These are phyloP conservation scores for Asterella californica DNA, from an alignment of 225 moss, liverwort and hornwort genomes.

Conservation along the genomic window DNA sequence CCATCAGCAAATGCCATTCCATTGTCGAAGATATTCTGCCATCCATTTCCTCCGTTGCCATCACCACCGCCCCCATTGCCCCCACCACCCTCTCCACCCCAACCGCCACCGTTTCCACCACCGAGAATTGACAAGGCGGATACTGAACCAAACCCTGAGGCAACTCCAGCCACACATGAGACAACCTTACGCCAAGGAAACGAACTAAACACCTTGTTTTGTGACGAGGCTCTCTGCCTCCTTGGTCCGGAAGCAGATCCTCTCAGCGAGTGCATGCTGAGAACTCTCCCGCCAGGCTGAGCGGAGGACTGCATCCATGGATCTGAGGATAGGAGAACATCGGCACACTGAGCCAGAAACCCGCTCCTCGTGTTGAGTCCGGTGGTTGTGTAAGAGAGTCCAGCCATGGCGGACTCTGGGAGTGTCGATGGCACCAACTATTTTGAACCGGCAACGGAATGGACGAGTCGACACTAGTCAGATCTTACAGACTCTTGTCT, in stretches of 20 bases:
- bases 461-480: not conserved
- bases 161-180: slow-evolving; percentile 39
- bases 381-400: slow-evolving; percentile 25
- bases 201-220: slow-evolving; percentile 8
- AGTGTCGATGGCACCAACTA: not conserved
- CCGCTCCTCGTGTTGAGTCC: slow-evolving; percentile 20
- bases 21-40: slow-evolving; percentile 53
- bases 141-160: slow-evolving; percentile 26
- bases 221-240: slow-evolving; percentile 17
- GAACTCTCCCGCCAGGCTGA: not conserved
- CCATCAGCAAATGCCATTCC: slow-evolving; percentile 69
- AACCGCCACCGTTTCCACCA: slow-evolving; percentile 31
- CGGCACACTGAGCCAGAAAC: slow-evolving; percentile 24
- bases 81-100: slow-evolving; percentile 59
- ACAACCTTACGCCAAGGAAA: slow-evolving; percentile 28
- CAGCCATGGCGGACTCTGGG: slow-evolving; percentile 28
- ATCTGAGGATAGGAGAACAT: slow-evolving; percentile 18
- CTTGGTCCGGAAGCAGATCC: slow-evolving; percentile 16
- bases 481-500: not conserved
- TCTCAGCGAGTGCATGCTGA: slow-evolving; percentile 4
- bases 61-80: slow-evolving; percentile 56
- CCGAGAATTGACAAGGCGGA: slow-evolving; percentile 24
- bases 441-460: not conserved
- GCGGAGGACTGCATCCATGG: slow-evolving; percentile 26
- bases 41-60: slow-evolving; percentile 60